phyloP scores from a whole-genome alignment of 2,329 filamentous ascomycete species.

The Diaporthe velutina region DNA sequence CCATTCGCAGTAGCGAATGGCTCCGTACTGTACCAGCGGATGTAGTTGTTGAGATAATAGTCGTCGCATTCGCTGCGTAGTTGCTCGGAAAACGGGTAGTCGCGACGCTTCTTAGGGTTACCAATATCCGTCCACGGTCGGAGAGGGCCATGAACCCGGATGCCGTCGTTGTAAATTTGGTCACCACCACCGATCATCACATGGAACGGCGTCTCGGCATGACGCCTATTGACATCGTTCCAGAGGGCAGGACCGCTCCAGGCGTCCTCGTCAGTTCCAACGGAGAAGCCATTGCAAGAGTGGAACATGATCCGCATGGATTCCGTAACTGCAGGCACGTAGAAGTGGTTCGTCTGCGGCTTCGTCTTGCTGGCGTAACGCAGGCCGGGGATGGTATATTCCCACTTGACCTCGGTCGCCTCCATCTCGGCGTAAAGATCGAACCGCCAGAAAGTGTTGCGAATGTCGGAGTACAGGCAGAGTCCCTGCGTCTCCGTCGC shows the following conservation, averaged over 20 bases:
- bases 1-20: conserved; percentile 88
- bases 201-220: conserved; percentile 87
- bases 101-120: conserved; percentile 85
- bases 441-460: conserved; percentile 94
- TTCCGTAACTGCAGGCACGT: conserved; percentile 84
- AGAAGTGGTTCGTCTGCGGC: conserved; percentile 78
- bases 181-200: conserved; percentile 97
- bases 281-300: conserved; percentile 96
- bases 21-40: conserved; percentile 85
- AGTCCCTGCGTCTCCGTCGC: conserved; percentile 61
- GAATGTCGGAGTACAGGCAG: conserved; percentile 74
- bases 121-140: conserved; percentile 85
- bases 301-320: conserved; percentile 99
- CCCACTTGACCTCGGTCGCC: conserved; percentile 78
- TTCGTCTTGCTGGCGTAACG: conserved; percentile 70
- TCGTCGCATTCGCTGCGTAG: conserved; percentile 88
- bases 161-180: conserved; percentile 96
- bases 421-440: conserved; percentile 83
- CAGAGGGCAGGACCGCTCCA: conserved; percentile 94
- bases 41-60: conserved; percentile 92
- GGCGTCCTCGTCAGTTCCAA: conserved; percentile 85
- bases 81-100: conserved; percentile 81
- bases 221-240: conserved; percentile 90
- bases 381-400: conserved; percentile 80
- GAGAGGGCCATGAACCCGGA: conserved; percentile 86